These are phyloP conservation scores for Dalbergia oliveri DNA, from an alignment of 306 rosid genomes.

Conservation along the genomic window DNA sequence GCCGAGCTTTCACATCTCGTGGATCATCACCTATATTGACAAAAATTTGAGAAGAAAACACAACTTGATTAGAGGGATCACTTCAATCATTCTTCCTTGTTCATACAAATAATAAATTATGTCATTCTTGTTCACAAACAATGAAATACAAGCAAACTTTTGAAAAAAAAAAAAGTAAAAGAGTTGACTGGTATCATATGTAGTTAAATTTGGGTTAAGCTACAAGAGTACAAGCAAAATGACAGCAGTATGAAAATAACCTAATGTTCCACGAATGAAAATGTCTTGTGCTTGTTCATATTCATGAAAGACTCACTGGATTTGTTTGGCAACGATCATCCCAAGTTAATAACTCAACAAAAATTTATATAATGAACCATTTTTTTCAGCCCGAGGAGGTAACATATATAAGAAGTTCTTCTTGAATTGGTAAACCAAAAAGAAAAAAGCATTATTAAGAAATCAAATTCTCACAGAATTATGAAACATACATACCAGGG, in stretches of 20 bases:
- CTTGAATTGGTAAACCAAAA: too few relatives aligned
- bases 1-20: constrained; percentile 86
- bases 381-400: background rate
- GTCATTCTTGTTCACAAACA: too few relatives aligned
- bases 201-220: constrained; percentile 2
- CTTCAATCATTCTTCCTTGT: background rate
- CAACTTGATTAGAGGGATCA: background rate
- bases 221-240: background rate
- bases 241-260: background rate
- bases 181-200: background rate
- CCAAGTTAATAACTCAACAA: too few relatives aligned
- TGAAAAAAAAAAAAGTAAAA: background rate
- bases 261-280: background rate
- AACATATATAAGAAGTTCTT: background rate
- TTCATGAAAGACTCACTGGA: too few relatives aligned
- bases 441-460: too few relatives aligned
- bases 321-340: too few relatives aligned
- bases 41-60: background rate
- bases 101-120: background rate
- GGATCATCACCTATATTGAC: constrained; percentile 76
- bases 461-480: too few relatives aligned
- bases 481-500: constrained; percentile 57
- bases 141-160: background rate
- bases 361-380: too few relatives aligned
- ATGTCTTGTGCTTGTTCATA: background rate